Conservation (phyloP, 495 filamentous ascomycete species). For the Penicillium ochrochloron region DNA sequence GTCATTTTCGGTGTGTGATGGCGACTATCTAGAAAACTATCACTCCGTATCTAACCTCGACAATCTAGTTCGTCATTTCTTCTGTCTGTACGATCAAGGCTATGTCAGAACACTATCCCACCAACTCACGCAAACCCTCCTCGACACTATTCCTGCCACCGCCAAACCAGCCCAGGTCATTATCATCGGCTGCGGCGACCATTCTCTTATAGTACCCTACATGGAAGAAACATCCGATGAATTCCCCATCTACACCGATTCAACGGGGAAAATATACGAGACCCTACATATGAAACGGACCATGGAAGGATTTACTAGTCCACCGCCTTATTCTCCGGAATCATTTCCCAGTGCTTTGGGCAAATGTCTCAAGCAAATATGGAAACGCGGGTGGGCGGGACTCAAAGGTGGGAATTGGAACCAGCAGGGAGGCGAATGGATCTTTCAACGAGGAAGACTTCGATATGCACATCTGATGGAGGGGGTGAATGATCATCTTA, state of each 20-base stretch:
- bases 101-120: conserved; percentile 29
- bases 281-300: conserved; percentile 30
- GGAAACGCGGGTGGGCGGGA: conserved; percentile 16
- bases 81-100: conserved; percentile 35
- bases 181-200: conserved; percentile 35
- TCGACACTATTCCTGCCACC: conserved; percentile 20
- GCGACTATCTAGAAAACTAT: background rate
- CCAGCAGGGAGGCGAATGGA: conserved; percentile 34
- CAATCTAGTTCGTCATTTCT: conserved; percentile 33
- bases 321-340: conserved; percentile 21
- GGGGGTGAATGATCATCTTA: conserved; percentile 31
- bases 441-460: conserved; percentile 27
- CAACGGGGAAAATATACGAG: conserved; percentile 27
- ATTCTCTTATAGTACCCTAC: conserved; percentile 28
- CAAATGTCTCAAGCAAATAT: conserved; percentile 24
- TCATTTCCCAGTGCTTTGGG: conserved; percentile 22
- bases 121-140: conserved; percentile 27
- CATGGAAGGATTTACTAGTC: conserved; percentile 18
- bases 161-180: conserved; percentile 32
- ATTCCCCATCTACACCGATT: conserved; percentile 33
- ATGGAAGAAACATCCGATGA: conserved; percentile 24
- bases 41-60: background rate
- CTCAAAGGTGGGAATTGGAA: conserved; percentile 24
- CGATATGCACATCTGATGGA: conserved; percentile 34
- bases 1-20: conserved; percentile 22